phyloP scores from a whole-genome alignment of 495 filamentous ascomycete genomes.

The Staphylotrichum tortipilum region DNA sequence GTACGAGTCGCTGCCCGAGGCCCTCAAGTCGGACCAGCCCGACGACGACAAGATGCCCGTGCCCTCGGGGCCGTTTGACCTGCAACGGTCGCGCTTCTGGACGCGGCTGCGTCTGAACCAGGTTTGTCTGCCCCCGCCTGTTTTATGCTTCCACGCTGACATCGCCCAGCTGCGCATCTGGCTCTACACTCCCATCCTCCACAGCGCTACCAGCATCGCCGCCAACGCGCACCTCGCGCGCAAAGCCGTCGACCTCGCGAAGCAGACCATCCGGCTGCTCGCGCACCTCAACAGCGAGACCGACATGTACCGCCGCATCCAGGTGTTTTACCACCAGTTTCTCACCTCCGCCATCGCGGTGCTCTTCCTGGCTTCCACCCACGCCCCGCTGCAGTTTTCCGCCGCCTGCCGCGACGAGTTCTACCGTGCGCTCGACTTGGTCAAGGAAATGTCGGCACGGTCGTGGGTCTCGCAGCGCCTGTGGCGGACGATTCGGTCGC shows the following conservation, averaged over 20 bases:
- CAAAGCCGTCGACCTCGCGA: constrained; percentile 66
- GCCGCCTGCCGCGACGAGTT: constrained; percentile 70
- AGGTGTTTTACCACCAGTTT: constrained; percentile 83
- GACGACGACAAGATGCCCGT: constrained; percentile 14
- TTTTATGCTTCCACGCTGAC: not conserved
- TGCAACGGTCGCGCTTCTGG: constrained; percentile 52
- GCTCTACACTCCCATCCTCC: constrained; percentile 73
- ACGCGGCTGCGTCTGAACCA: constrained; percentile 66
- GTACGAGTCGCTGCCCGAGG: constrained; percentile 47
- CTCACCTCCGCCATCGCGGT: constrained; percentile 72
- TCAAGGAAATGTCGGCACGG: constrained; percentile 70
- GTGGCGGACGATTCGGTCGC: constrained; percentile 71
- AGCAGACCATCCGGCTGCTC: constrained; percentile 69
- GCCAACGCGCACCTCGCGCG: constrained; percentile 60
- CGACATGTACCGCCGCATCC: constrained; percentile 69
- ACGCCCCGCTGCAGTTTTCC: constrained; percentile 71
- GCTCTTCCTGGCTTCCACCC: constrained; percentile 73
- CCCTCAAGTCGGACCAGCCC: constrained; percentile 20
- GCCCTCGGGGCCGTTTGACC: constrained; percentile 31
- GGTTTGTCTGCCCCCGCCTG: constrained; percentile 7
- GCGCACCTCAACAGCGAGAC: constrained; percentile 69
- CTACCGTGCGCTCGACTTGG: constrained; percentile 74
- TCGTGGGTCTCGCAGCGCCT: constrained; percentile 70
- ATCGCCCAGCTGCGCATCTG: constrained; percentile 54
- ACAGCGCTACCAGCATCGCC: constrained; percentile 65